Evolutionary conservation across 345 rosid species (phyloP), one percentile per base, ranked within the genome.

Genomic region (Populus alba): DNA sequence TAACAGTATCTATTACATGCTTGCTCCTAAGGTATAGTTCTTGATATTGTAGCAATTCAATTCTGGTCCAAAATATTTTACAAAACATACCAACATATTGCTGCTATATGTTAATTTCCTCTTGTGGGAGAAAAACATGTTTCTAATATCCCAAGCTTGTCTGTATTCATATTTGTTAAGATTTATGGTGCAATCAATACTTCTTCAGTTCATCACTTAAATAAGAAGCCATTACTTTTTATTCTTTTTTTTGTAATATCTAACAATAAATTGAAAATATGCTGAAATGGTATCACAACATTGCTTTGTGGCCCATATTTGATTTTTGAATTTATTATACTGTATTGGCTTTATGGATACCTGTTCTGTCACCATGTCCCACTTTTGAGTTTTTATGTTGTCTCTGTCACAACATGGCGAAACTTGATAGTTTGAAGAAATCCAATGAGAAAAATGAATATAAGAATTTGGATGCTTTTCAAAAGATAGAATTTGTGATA

Each of bases 1-100:
- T 83, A 93, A 93, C 83, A 89, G 97, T 79, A 91, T 91, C 78
- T 95, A 95, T 85, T 95, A 95, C 89, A 93, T 95, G 94, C 88
- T 95, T 76, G 99, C 99, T 73, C 97, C 98, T 68, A 93, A 93
- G 99, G 99, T 93, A 89, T 75, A 74, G 79, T 71, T 73, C 77
- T 77, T 68, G 78, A 79, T 73, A 43, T 25, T 51, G 71, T 43
- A 10, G 67, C 25, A 65, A 27, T 47, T 66, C 55, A 11, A 69
- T 62, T 35, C 22, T 67, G 22, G 8, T 51, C 63, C 47, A 5
- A 53, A 53, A 37, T 38, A 55, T 38, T 27, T 59, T 8, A 35
- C 9, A 4, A 70, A 22, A 70, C 37, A 41, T 18, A 11, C 49
- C 31, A 25, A 41, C 45, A 20, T 15, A 22, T 70, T 29, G 22